These are phyloP conservation scores for Neurospora tetrasperma DNA, from an alignment of 495 filamentous ascomycete species.

Conservation along the genomic window DNA sequence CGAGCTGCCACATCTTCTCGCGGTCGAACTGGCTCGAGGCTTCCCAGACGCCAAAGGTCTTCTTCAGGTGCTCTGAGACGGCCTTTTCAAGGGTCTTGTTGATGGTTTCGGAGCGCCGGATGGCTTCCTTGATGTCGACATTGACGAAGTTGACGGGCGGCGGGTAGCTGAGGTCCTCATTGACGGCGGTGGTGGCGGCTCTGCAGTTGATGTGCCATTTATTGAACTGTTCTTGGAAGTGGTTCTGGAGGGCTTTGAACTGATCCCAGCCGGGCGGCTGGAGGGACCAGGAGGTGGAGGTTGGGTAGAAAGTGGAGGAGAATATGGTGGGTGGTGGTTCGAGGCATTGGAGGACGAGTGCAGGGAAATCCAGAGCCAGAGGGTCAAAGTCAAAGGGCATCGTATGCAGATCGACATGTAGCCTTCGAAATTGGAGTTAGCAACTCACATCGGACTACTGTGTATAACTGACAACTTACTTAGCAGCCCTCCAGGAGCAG, in stretches of 20 bases:
- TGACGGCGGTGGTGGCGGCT: slow-evolving; percentile 29
- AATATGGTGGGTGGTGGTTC: slow-evolving; percentile 68
- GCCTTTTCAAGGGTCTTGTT: slow-evolving; percentile 47
- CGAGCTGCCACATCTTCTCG: slow-evolving; percentile 64
- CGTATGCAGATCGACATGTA: slow-evolving; percentile 33
- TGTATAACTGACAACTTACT: slow-evolving; percentile 37
- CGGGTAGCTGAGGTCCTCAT: slow-evolving; percentile 33
- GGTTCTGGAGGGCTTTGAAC: slow-evolving; percentile 54
- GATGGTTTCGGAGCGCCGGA: slow-evolving; percentile 28
- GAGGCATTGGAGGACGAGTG: slow-evolving; percentile 69
- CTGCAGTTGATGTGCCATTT: slow-evolving; percentile 45
- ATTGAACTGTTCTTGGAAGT: slow-evolving; percentile 53
- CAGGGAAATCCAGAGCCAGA: slow-evolving; percentile 68
- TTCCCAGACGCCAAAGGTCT: slow-evolving; percentile 63
- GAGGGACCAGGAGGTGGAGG: slow-evolving; percentile 62
- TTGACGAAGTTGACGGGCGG: slow-evolving; percentile 14
- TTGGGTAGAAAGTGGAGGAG: slow-evolving; percentile 57
- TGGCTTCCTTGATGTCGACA: slow-evolving; percentile 33
- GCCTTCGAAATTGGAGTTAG: slow-evolving; percentile 7
- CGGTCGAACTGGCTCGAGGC: slow-evolving; percentile 43
- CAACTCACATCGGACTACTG: slow-evolving; percentile 1
- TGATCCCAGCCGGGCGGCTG: slow-evolving; percentile 59
- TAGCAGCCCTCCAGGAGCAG: slow-evolving; percentile 68
- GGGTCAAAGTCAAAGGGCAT: slow-evolving; percentile 76
- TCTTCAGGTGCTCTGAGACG: slow-evolving; percentile 55